Evolutionary conservation across 106 monocot species (phyloP).

Genomic region (Posidonia australis): DNA sequence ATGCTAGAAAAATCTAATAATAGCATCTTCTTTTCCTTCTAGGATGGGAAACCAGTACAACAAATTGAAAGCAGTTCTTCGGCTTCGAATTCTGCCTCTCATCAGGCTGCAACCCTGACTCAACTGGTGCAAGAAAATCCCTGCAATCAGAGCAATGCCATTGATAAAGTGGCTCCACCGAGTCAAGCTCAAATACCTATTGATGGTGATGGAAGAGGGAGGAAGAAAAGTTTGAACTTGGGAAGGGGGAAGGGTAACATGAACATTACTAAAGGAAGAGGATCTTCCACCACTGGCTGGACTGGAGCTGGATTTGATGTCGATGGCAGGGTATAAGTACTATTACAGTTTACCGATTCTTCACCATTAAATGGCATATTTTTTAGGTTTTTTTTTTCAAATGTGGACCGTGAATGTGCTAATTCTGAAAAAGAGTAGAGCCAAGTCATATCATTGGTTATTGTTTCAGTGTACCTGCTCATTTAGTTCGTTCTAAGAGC

Average conservation of each 20-base stretch:
- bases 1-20: neutral
- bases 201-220: constrained; percentile 39
- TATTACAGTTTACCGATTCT: too few species aligned
- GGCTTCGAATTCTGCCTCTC: constrained; percentile 10
- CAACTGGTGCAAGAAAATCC: constrained; percentile 5
- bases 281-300: constrained; percentile 66
- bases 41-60: constrained; percentile 27
- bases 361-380: neutral
- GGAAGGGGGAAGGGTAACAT: constrained; percentile 56
- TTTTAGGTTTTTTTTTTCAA: neutral
- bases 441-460: too few species aligned
- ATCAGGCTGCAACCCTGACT: constrained; percentile 7
- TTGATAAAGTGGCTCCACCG: neutral
- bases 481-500: too few species aligned
- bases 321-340: constrained; percentile 35
- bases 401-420: too few species aligned
- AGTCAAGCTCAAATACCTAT: constrained; percentile 13
- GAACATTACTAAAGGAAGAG: constrained; percentile 54
- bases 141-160: constrained; percentile 7
- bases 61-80: constrained; percentile 11
- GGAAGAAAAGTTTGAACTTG: constrained; percentile 36
- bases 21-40: constrained; percentile 3
- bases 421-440: too few species aligned
- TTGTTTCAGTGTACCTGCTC: too few species aligned
- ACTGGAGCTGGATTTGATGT: constrained; percentile 98